phyloP scores from a whole-genome alignment of 805 yeast genomes.

The Gaillardinia entomophila region DNA sequence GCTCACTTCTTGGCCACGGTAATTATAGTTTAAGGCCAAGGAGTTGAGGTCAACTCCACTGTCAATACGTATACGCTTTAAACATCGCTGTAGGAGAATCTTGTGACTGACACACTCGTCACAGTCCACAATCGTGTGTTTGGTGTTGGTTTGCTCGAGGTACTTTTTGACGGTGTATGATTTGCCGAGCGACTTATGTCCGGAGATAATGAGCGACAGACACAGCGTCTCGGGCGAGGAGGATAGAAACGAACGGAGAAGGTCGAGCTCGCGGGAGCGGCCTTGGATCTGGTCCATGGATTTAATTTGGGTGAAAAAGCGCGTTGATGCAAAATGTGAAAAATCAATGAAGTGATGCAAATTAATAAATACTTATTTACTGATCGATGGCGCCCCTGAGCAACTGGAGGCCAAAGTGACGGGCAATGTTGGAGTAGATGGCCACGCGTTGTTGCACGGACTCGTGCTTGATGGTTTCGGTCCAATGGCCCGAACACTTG shows the following conservation, averaged over 20 bases:
- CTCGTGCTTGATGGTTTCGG: constrained; percentile 43
- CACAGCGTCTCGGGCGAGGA: constrained; percentile 19
- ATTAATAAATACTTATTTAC: neutral
- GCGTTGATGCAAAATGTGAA: neutral
- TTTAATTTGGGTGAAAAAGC: neutral
- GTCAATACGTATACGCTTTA: constrained; percentile 31
- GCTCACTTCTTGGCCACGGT: constrained; percentile 20
- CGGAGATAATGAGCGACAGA: constrained; percentile 40
- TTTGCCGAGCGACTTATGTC: constrained; percentile 46
- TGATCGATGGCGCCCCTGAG: constrained; percentile 35
- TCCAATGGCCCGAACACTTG: constrained; percentile 86
- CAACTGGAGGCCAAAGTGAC: constrained; percentile 54
- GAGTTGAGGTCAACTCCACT: constrained; percentile 22
- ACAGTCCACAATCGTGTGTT: constrained; percentile 32
- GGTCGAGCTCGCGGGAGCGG: constrained; percentile 28
- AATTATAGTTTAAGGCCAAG: constrained; percentile 14
- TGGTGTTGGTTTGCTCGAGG: constrained; percentile 20
- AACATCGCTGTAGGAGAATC: constrained; percentile 36
- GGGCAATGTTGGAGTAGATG: constrained; percentile 55
- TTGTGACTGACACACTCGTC: constrained; percentile 40
- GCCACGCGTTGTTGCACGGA: constrained; percentile 41
- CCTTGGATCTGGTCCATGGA: constrained; percentile 13
- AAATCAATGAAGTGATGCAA: neutral
- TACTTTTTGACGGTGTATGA: constrained; percentile 30
- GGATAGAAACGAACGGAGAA: constrained; percentile 30